Percentiles rank a stretch among this genome's conserved stretches.
Evolutionary conservation across 2,329 filamentous ascomycete species (phyloP).

Genomic region (Colletotrichum zoysiae): DNA sequence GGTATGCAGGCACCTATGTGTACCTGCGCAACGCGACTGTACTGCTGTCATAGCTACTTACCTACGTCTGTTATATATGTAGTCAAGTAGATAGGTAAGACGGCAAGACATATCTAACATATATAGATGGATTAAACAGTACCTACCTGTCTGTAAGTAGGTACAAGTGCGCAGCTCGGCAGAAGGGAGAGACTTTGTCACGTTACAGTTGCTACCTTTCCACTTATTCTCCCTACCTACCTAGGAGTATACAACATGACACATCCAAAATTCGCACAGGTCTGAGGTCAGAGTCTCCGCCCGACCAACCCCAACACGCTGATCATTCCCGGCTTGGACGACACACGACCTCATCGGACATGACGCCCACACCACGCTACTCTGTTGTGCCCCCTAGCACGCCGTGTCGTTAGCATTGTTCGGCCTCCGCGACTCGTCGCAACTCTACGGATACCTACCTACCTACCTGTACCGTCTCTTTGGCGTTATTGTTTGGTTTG

Average conservation of each 20-base stretch:
- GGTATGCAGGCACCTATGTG: neutral
- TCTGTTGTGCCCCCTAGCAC: constrained; percentile 5
- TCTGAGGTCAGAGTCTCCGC: constrained; percentile 41
- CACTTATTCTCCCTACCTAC: neutral
- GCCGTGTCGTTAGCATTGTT: constrained; percentile 14
- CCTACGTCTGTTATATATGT: too few species aligned
- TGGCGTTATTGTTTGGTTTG: neutral
- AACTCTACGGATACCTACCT: constrained; percentile 5
- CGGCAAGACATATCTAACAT: too few species aligned
- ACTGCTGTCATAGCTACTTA: too few species aligned
- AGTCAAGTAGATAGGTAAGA: too few species aligned
- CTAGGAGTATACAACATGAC: neutral
- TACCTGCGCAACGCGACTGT: too few species aligned
- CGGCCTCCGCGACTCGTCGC: neutral
- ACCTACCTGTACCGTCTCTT: neutral
- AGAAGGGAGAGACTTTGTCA: neutral
- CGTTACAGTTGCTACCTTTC: neutral
- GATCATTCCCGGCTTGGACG: constrained; percentile 40
- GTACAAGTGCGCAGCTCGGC: too few species aligned
- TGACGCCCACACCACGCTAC: constrained; percentile 21
- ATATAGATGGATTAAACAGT: too few species aligned
- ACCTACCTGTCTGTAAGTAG: too few species aligned
- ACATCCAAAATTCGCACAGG: constrained; percentile 23
- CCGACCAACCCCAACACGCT: constrained; percentile 22
- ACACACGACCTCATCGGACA: constrained; percentile 43